Evolutionary conservation across 2,329 filamentous ascomycete genomes (phyloP), one percentile per base, ranked within the genome.

Genomic region (Ceratocystis cubensis): DNA sequence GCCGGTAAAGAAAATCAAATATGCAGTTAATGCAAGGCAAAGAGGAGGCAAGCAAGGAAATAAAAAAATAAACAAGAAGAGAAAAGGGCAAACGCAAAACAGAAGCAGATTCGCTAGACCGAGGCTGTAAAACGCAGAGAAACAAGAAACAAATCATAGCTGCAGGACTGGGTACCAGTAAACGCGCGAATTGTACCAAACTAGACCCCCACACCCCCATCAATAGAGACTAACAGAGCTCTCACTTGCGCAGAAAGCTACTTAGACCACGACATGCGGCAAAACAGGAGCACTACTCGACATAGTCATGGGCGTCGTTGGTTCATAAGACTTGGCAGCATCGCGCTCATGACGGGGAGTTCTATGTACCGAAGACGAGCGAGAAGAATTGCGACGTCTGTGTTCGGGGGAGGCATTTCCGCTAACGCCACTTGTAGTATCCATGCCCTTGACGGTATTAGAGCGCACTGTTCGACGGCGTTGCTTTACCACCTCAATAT

Each of bases 1-100:
- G 59, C 61, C 48, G 50, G 69, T 44, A 59, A 67, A 69, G 69
- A 69, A 69, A 46, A 69, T 66, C 67, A 65, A 66, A 65, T 69
- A 69, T 70, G 33, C 44, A 57, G 63, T 15, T 45, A 37, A 68
- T 61, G 20, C 48, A 15, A 61, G 63, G 62, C 45, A 66, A 30
- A 46, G 7, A 50, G 13, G 45, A 57, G 53, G 65, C 25, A 62
- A 41, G 45, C 37, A 53, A 64, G 30, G 30, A 53, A 63, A 57
- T 41, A 50, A 25, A 57, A 61, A 57, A 61, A 67, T 37, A 62
- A 41, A 57, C 37, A 53, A 61, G 59, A 63, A 57, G 2, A 65
- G 67, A 69, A 45, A 65, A 66, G 63, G 65, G 59, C 64, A 65
- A 63, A 41, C 63, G 66, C 68, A 57, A 67, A 69, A 59, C 53